Evolutionary conservation across 768 basidiomycete genomes (phyloP), one percentile per base, ranked within the genome.

Genomic region (Pleurotus citrinopileatus): DNA sequence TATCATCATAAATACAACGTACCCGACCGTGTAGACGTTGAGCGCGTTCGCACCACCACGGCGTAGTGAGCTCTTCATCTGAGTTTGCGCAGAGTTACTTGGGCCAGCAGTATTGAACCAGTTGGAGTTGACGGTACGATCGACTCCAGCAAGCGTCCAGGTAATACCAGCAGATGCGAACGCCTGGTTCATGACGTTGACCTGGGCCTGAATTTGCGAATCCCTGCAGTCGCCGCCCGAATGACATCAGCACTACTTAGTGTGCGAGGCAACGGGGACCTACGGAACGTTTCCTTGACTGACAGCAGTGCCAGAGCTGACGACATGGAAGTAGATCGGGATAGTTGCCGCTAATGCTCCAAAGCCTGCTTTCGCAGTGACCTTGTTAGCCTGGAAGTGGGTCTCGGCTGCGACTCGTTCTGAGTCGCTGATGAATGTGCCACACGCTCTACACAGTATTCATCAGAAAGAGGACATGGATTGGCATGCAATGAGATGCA

Each of bases 1-100:
- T 8, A 7, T 22, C 7, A 12, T 19, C 20, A 29, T n/a, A 6
- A n/a, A n/a, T 20, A 8, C 20, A 13, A 61, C 68, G 44, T 59
- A 79, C 70, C 79, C 78, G 28, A 80, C 78, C 27, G 73, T 73
- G 68, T 81, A 82, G 52, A 81, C 68, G 54, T 80, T 82, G 53
- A 83, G 70, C 42, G 67, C 72, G 8, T 60, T 59, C 2, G 61
- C 65, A 25, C 61, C 68, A 42, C 82, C 79, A 46, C 65, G 37
- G 42, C 79, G 72, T 23, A 82, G 72, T 19, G 69, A 50, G 0
- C 27, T 61, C 71, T 82, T 82, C 79, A 82, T 82, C 8, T 64
- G 63, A 9, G 68, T 76, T 62, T 82, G 79, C 29, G 63, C 58
- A 23, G 63, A 56, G 40, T 58, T 60, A 20, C 53, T 55, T 3